These are phyloP conservation scores for Debaryomyces nepalensis DNA, from an alignment of 1,139 yeast genomes.

Conservation along the genomic window DNA sequence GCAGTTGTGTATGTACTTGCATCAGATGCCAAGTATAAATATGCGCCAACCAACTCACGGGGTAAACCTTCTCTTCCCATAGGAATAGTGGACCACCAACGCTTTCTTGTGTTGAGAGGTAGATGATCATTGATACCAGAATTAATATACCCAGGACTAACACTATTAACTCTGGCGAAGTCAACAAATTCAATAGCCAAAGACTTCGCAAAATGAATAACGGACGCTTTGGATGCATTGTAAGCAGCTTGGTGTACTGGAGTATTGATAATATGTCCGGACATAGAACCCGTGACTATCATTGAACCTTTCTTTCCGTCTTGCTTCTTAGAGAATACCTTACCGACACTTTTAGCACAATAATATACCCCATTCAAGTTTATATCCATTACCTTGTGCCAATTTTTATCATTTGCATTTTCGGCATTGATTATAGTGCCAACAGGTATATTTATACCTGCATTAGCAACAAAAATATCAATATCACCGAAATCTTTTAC, in stretches of 20 bases:
- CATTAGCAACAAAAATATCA: slow-evolving; percentile 85
- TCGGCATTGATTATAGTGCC: slow-evolving; percentile 67
- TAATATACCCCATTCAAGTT: slow-evolving; percentile 62
- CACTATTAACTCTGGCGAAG: slow-evolving; percentile 59
- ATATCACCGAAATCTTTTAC: slow-evolving; percentile 69
- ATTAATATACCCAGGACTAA: slow-evolving; percentile 59
- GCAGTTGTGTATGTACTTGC: slow-evolving; percentile 51
- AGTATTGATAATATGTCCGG: slow-evolving; percentile 58
- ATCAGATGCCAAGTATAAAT: slow-evolving; percentile 45
- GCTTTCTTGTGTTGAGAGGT: slow-evolving; percentile 26
- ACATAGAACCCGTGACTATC: slow-evolving; percentile 65
- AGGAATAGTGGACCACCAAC: slow-evolving; percentile 38
- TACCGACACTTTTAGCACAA: slow-evolving; percentile 60
- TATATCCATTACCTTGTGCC: slow-evolving; percentile 55
- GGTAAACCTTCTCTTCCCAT: slow-evolving; percentile 47
- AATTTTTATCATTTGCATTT: slow-evolving; percentile 49
- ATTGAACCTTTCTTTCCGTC: slow-evolving; percentile 51
- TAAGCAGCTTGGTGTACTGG: slow-evolving; percentile 62
- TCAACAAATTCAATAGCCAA: slow-evolving; percentile 58
- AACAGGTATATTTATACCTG: slow-evolving; percentile 82
- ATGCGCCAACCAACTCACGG: slow-evolving; percentile 47
- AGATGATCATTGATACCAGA: slow-evolving; percentile 52
- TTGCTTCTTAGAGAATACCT: slow-evolving; percentile 47
- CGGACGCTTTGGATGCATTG: slow-evolving; percentile 63
- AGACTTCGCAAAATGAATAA: slow-evolving; percentile 56